phyloP scores from a whole-genome alignment of 331 rosid species.

The Erythrophleum ivorense region DNA sequence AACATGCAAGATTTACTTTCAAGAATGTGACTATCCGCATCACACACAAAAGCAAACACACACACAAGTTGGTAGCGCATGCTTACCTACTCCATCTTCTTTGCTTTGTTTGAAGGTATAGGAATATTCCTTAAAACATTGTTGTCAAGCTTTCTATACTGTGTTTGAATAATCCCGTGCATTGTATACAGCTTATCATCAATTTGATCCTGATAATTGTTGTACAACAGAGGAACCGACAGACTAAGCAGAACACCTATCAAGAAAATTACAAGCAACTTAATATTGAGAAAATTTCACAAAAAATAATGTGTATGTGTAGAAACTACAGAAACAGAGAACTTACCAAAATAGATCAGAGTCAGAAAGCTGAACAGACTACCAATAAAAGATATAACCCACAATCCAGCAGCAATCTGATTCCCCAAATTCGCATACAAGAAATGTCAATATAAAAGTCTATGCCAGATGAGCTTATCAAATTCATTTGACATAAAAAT shows the following conservation, averaged over 20 bases:
- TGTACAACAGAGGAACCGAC: slow-evolving; percentile 80
- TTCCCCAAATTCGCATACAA: slow-evolving; percentile 33
- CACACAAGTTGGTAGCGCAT: neutral
- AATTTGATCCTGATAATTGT: slow-evolving; percentile 76
- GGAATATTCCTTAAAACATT: slow-evolving; percentile 69
- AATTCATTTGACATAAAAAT: slow-evolving; percentile 2
- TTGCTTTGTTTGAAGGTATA: slow-evolving; percentile 60
- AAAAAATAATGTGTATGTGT: neutral
- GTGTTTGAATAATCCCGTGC: slow-evolving; percentile 53
- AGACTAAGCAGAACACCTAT: slow-evolving; percentile 81
- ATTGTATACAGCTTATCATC: slow-evolving; percentile 60
- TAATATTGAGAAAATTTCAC: slow-evolving; percentile 4
- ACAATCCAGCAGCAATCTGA: slow-evolving; percentile 75
- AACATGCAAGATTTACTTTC: slow-evolving; percentile 1
- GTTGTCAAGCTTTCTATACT: slow-evolving; percentile 62
- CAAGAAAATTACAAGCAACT: slow-evolving; percentile 33
- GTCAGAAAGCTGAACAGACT: slow-evolving; percentile 78
- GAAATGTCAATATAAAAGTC: slow-evolving; percentile 8
- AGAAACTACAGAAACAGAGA: slow-evolving; percentile 36
- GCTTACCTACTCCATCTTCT: slow-evolving; percentile 80
- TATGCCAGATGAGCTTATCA: neutral
- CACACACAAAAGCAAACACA: neutral
- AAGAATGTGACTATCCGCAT: slow-evolving; percentile 11
- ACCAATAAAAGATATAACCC: slow-evolving; percentile 68
- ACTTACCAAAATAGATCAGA: slow-evolving; percentile 71